Base-by-base conservation (phyloP, 257 asterid species). In the Paulownia fortunei region DNA sequence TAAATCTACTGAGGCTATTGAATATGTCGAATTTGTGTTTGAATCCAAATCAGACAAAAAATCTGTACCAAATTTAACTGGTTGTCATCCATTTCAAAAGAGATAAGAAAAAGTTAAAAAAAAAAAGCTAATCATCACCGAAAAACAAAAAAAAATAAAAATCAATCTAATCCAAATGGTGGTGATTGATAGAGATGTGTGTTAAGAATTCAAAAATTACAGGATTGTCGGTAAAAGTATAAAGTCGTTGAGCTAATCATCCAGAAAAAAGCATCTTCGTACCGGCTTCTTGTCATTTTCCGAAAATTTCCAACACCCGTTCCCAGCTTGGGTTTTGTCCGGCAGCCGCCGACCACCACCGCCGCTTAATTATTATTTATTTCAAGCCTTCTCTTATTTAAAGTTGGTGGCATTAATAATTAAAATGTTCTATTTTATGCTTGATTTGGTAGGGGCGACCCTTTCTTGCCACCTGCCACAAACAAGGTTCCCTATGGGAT, bases 291-390 rank as follows among this genome's bases (percentile, higher is more conserved):
- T 51, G 81, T 80, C 80, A 41, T 41, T n/a, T 63, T 79, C 54
- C 39, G 15, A 15, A 32, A 62, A 9, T 23, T 63, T 52, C 39
- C 63, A 64, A 30, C 32, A 26, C 41, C 80, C 9, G 19, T 69
- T 26, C 58, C 5, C 10, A 66, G 58, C 73, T 55, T 27, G 19
- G 54, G 73, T 64, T 68, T 74, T 80, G 81, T 69, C 81, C 84
- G 78, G 84, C 84, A 62, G 81, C 75, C 81, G 81, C 81, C 81
- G 79, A 26, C 84, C 84, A 61, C 73, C 81, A 42, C 81, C 84
- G 79, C 79, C 79, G 55, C 69, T 49, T 64, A 52, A 10, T 52
- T 70, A 39, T 39, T 39, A 6, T 69, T 51, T 81, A 76, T 81
- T 37, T 30, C 74, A 39, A 19, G 44, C 62, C 1, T 19, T n/a